Base-by-base conservation (phyloP, 2,329 filamentous ascomycete species). In the Aspergillus proliferans region DNA sequence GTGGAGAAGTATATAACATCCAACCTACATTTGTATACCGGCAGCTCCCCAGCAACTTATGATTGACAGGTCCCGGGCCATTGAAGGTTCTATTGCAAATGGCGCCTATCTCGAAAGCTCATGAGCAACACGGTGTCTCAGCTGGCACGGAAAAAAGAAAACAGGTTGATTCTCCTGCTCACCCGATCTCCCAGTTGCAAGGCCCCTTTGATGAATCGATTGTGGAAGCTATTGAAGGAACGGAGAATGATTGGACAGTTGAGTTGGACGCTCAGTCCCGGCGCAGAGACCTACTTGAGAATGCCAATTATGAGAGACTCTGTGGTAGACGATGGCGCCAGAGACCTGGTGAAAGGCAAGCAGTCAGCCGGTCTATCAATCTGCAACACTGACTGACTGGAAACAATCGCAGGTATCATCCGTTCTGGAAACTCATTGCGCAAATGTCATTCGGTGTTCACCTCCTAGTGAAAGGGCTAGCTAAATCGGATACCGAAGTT, bases 371-470 rank as follows among this genome's bases (percentile, higher is more conserved):
- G 36, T 28, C 26, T 12, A 19, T 21, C 10, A 14, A 15, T 21
- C 18, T 41, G 5, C 9, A 36, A 34, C 30, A 43, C 45, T 51
- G 24, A 54, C 33, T 39, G 4, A 41, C 19, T 8, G 38, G 7
- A 9, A 10, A 9, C 18, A 8, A n/a, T 19, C 46, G 14, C 65
- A 81, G 82, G 61, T 86, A 89, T 63, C 93, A 97, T 64, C 89
- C 94, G 54, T 75, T 97, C 51, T 85, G 86, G 76, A 96, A 96
- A 72, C 81, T 96, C 44, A 81, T 94, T 64, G 85, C 92, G 14
- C 92, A 97, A 69, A 91, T 97, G 58, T 86, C 89, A 1, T 97
- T 97, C 67, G 92, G 93, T 18, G 85, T 97, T 34, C 91, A 96
- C 67, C 76, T 97, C 41, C 73, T 97, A 49, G 82, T 94, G 48